Evolutionary conservation across 352 stramenopile genomes (phyloP), one percentile per base, ranked within the genome.

Genomic region (Pythium volutum): DNA sequence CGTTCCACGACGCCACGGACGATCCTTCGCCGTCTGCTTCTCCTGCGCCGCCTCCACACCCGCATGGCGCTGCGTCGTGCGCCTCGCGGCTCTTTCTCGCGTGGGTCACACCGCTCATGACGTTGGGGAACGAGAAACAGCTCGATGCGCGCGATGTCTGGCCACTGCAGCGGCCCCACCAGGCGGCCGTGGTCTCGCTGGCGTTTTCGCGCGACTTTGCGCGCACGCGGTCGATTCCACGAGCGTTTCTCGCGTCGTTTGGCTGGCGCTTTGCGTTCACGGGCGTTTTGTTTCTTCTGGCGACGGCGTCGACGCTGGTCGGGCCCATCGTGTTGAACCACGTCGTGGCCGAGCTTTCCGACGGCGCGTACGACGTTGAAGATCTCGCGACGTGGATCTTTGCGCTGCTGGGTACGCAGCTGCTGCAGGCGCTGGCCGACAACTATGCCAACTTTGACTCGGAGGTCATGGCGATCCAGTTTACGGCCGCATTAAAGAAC

Each of bases 391-490:
- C 64, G 29, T 84, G 73, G 73, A 58, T 89, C 14, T 20, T 22
- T 2, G 27, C 67, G 3, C 76, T 89, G 22, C 72, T 89, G 26
- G 66, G 43, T 10, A 67, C 69, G 1, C 69, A 79, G 41, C 52
- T 87, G 25, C 14, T 87, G 18, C 75, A 87, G 59, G 74, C 77
- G 16, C 48, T 89, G 7, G 51, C 70, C 15, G 75, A 85, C 46
- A 79, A 71, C 33, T 80, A 79, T 49, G 73, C 67, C 4, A 79
- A 69, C 16, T 77, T 82, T 38, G 67, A 71, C 33, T 81, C 69
- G 22, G 71, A 88, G 53, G 36, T 79, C 1, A 74, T 88, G 20
- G 75, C 76, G 20, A 76, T 88, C 60, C 62, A 86, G 57, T 77
- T 88, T 29, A 62, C 69, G 15, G 74, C 62, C 8, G 59, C 67